phyloP scores from a whole-genome alignment of 495 filamentous ascomycete genomes.

The Tuber calosporum region DNA sequence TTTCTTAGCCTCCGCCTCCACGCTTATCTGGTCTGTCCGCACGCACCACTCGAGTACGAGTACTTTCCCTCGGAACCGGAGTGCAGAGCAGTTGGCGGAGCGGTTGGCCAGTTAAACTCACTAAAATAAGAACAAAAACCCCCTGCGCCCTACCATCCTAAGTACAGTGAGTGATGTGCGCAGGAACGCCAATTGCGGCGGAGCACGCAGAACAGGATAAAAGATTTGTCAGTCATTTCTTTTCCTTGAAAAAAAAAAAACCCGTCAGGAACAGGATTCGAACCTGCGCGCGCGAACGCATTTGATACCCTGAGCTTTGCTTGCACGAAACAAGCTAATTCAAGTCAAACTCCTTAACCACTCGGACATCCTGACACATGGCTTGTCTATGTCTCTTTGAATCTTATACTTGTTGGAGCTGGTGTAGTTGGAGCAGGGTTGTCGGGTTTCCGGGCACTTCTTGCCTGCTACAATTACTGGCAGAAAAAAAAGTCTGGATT shows the following conservation, averaged over 20 bases:
- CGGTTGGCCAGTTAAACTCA: neutral
- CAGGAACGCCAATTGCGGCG: neutral
- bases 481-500: too few species aligned
- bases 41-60: too few species aligned
- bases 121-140: neutral
- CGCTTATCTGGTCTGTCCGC: neutral
- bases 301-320: neutral
- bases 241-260: neutral
- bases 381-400: neutral
- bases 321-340: neutral
- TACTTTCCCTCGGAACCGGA: neutral
- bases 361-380: slow-evolving; percentile 3
- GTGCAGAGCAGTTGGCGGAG: neutral
- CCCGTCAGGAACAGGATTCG: slow-evolving; percentile 4
- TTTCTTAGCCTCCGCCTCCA: neutral
- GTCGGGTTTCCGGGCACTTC: too few species aligned
- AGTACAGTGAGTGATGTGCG: neutral
- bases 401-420: neutral
- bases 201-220: neutral
- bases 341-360: slow-evolving; percentile 7
- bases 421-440: too few species aligned
- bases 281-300: slow-evolving; percentile 6
- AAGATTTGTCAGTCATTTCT: neutral
- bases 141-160: neutral
- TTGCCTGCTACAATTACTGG: too few species aligned